These are phyloP conservation scores for Akanthomyces dipterigenus DNA, from an alignment of 2,329 filamentous ascomycete genomes.

Conservation along the genomic window DNA sequence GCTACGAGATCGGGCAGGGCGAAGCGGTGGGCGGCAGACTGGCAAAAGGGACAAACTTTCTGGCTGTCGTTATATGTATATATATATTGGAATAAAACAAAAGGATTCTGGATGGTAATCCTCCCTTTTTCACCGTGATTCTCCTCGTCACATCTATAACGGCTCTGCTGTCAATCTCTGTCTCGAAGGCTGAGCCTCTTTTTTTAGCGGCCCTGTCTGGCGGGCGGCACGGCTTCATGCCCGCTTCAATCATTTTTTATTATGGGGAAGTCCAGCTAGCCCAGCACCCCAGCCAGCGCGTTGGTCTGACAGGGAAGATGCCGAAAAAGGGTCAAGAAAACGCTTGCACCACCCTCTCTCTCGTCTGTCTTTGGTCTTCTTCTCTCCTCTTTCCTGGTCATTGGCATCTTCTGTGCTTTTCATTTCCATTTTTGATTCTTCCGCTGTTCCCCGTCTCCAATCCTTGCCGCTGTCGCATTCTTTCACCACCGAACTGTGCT, in stretches of 20 bases:
- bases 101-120: too few relatives aligned
- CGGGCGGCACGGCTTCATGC: not conserved
- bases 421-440: not conserved
- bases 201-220: not conserved
- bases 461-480: not conserved
- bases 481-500: not conserved
- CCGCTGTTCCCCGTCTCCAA: not conserved
- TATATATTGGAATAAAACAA: too few relatives aligned
- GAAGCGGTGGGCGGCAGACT: not conserved
- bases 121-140: not conserved
- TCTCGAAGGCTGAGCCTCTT: not conserved
- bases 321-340: conserved; percentile 6
- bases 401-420: not conserved
- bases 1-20: not conserved
- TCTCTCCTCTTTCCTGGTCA: not conserved
- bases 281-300: not conserved
- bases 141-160: not conserved
- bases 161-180: not conserved
- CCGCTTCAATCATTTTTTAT: not conserved
- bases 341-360: not conserved
- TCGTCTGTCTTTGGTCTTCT: not conserved
- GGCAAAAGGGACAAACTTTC: not conserved
- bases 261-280: conserved; percentile 1
- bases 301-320: not conserved
- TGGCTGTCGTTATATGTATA: too few relatives aligned